phyloP scores from a whole-genome alignment of 129 eudicot species.

The Ambrosia trifida region DNA sequence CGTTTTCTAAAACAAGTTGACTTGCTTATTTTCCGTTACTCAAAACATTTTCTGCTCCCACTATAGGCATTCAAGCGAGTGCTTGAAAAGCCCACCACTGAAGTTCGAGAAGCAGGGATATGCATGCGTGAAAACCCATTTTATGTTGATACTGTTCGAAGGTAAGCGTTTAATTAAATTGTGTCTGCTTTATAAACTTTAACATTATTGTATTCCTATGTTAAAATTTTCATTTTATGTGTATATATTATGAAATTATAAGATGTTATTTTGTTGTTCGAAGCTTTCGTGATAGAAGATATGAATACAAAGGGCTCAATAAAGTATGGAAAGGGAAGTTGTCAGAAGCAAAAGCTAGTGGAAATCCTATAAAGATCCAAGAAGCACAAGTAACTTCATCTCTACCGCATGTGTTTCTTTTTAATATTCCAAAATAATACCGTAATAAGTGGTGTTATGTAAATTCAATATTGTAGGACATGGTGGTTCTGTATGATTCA shows the following conservation, averaged over 20 bases:
- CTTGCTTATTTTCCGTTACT: neutral
- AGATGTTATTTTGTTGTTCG: conserved; percentile 34
- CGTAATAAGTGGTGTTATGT: conserved; percentile 5
- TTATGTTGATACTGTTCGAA: conserved; percentile 97
- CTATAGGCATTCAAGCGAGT: conserved; percentile 90
- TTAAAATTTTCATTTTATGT: neutral
- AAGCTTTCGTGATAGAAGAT: conserved; percentile 98
- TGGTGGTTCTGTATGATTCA: conserved; percentile 98
- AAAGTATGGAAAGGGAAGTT: conserved; percentile 98
- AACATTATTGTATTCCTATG: neutral
- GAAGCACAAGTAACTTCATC: conserved; percentile 82
- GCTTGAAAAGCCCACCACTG: conserved; percentile 81
- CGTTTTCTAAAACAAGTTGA: neutral
- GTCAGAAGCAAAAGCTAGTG: conserved; percentile 94
- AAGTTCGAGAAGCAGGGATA: conserved; percentile 93
- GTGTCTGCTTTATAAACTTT: neutral
- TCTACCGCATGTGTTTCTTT: conserved; percentile 4
- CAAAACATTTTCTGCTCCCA: conserved; percentile 13
- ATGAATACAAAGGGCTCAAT: conserved; percentile 97
- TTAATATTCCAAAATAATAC: neutral
- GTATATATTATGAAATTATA: neutral
- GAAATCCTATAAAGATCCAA: conserved; percentile 95
- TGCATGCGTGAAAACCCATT: conserved; percentile 99
- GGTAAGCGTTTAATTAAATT: conserved; percentile 47
- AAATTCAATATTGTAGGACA: conserved; percentile 62